Percentiles rank a stretch among this genome's conserved stretches.
These are phyloP conservation scores for Ensete glaucum DNA, from an alignment of 176 grass and related monocot genomes.

Conservation along the genomic window DNA sequence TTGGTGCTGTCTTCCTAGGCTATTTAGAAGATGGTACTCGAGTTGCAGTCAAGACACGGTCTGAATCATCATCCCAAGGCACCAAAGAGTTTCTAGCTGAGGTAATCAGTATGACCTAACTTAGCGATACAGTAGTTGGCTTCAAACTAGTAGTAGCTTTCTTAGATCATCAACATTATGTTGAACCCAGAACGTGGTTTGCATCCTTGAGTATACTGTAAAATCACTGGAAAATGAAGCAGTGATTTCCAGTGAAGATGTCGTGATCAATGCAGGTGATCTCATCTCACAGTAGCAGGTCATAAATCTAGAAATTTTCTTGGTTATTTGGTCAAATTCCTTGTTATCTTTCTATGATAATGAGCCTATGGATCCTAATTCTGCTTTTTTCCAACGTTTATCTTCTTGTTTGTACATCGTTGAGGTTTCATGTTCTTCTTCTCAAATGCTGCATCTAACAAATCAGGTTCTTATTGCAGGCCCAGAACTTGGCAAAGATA, in stretches of 20 bases:
- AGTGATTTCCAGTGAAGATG: too few relatives aligned
- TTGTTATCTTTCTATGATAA: too few relatives aligned
- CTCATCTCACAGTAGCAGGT: too few relatives aligned
- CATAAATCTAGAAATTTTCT: too few relatives aligned
- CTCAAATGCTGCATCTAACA: neutral
- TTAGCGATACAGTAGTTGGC: neutral
- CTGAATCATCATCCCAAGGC: slow-evolving; percentile 4
- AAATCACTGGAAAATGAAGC: neutral
- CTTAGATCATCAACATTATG: neutral
- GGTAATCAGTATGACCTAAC: neutral
- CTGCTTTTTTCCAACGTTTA: neutral
- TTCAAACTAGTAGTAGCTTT: neutral
- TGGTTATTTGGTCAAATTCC: too few relatives aligned
- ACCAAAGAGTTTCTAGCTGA: slow-evolving; percentile 6
- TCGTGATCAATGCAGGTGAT: too few relatives aligned
- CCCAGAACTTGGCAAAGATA: slow-evolving; percentile 12
- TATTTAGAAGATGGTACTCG: neutral
- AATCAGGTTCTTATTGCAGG: neutral
- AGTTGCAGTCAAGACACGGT: slow-evolving; percentile 6
- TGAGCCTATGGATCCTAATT: too few relatives aligned
- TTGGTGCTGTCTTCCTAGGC: slow-evolving; percentile 5
- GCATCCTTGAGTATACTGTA: neutral
- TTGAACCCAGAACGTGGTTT: neutral
- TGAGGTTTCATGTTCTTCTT: neutral
- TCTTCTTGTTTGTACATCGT: neutral